Percentiles rank a stretch among this genome's conserved stretches.
Evolutionary conservation across 2,329 filamentous ascomycete genomes (phyloP).

Genomic region (Botrytis fabae): DNA sequence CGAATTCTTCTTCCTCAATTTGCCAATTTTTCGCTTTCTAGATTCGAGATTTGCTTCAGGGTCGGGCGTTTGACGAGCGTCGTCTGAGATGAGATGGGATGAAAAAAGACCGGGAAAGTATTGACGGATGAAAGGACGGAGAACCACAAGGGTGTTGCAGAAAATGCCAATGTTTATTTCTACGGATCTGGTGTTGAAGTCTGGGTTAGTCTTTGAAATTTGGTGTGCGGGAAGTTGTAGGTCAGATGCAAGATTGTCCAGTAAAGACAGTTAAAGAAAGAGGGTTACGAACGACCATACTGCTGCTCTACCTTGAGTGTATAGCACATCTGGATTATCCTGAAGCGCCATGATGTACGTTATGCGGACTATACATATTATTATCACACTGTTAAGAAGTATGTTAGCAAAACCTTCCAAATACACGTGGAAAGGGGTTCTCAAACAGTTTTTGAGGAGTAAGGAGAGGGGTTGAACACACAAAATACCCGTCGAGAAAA

Average conservation of each 20-base stretch:
- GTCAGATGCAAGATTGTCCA: too few relatives aligned
- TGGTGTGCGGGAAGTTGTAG: not conserved
- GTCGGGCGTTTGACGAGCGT: not conserved
- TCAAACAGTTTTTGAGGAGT: not conserved
- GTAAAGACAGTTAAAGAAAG: not conserved
- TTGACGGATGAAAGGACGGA: not conserved
- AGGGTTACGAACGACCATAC: not conserved
- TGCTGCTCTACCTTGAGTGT: slow-evolving; percentile 6
- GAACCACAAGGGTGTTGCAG: slow-evolving; percentile 1
- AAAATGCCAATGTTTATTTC: slow-evolving; percentile 3
- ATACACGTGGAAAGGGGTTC: not conserved
- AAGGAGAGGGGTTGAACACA: not conserved
- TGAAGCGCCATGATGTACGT: slow-evolving; percentile 3
- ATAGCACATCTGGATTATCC: not conserved
- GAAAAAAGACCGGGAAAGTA: slow-evolving; percentile 1
- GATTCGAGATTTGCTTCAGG: not conserved
- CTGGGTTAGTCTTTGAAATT: not conserved
- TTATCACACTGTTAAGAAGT: not conserved
- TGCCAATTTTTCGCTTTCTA: not conserved
- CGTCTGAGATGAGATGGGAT: not conserved
- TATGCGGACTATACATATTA: slow-evolving; percentile 5
- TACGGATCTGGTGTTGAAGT: not conserved
- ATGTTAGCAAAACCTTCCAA: not conserved
- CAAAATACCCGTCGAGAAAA: slow-evolving; percentile 3
- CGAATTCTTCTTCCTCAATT: not conserved